Conservation (phyloP, 1,139 yeast species). For the Kurtzmaniella quercitrusa region DNA sequence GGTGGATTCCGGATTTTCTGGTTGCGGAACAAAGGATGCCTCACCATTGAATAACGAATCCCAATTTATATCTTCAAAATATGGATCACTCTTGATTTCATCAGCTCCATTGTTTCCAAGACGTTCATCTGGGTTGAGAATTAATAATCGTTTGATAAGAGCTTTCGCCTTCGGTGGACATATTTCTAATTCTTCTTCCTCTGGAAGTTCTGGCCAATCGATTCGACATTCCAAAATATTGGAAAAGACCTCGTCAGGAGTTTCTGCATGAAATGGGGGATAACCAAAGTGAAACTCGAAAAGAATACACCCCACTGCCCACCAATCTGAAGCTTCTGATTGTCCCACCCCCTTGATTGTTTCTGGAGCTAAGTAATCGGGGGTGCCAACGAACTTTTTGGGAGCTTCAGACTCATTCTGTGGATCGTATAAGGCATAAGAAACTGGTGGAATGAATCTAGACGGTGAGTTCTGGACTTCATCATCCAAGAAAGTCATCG, state of each 20-base stretch:
- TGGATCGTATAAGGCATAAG: conserved; percentile 71
- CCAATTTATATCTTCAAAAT: conserved; percentile 75
- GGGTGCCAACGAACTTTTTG: conserved; percentile 85
- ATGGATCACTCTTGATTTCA: conserved; percentile 76
- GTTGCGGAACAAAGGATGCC: conserved; percentile 79
- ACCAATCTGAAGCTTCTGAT: conserved; percentile 92
- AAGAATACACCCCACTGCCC: conserved; percentile 95
- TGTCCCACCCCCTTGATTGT: conserved; percentile 85
- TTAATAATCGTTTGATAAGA: conserved; percentile 59
- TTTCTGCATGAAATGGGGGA: conserved; percentile 88
- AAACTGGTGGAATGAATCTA: conserved; percentile 20
- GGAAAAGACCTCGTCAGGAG: conserved; percentile 78
- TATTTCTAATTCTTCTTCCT: conserved; percentile 48
- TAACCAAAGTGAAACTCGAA: conserved; percentile 90
- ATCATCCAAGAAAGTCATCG: conserved; percentile 52
- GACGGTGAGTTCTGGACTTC: conserved; percentile 29
- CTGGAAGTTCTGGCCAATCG: conserved; percentile 74
- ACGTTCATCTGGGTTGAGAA: conserved; percentile 59
- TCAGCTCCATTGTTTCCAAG: conserved; percentile 74
- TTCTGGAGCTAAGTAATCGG: conserved; percentile 97
- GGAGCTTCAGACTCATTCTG: conserved; percentile 38
- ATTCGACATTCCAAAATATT: conserved; percentile 71
- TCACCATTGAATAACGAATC: conserved; percentile 63
- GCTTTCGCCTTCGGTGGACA: conserved; percentile 73
- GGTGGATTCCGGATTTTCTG: conserved; percentile 81